Evolutionary conservation across 371 early-diverging fungal genomes (phyloP).

Genomic region (Mortierella polycephala): DNA sequence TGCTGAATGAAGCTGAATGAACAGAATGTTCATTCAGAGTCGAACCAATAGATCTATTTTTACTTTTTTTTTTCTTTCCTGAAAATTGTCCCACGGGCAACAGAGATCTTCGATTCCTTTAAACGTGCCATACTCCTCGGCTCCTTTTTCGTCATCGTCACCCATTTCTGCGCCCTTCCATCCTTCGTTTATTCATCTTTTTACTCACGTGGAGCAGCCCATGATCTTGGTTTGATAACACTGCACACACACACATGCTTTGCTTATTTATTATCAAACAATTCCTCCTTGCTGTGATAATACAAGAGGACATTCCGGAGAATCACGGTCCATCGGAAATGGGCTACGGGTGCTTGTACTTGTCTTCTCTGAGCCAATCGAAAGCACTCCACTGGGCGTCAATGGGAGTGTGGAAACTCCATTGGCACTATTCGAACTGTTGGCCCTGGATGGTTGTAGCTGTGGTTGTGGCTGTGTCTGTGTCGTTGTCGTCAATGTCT

Average conservation of each 20-base stretch:
- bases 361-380: background rate
- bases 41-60: too few relatives aligned
- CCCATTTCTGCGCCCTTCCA: too few relatives aligned
- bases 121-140: too few relatives aligned
- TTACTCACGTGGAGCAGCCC: too few relatives aligned
- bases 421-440: background rate
- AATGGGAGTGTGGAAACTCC: background rate
- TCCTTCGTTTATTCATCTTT: background rate
- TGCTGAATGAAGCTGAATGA: too few relatives aligned
- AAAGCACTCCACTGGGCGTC: constrained; percentile 9
- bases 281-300: too few relatives aligned
- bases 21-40: background rate
- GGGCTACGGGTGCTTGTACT: background rate
- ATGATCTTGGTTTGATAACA: too few relatives aligned
- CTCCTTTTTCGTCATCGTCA: too few relatives aligned
- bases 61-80: too few relatives aligned
- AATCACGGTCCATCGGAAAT: constrained; percentile 20
- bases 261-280: background rate
- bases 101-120: background rate
- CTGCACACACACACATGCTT: background rate
- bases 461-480: background rate
- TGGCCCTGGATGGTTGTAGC: constrained; percentile 1
- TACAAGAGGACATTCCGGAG: background rate
- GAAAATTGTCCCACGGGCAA: too few relatives aligned
- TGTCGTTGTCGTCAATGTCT: background rate